Evolutionary conservation across 495 filamentous ascomycete species (phyloP), one percentile per base, ranked within the genome.

Genomic region (Daldinia loculata): DNA sequence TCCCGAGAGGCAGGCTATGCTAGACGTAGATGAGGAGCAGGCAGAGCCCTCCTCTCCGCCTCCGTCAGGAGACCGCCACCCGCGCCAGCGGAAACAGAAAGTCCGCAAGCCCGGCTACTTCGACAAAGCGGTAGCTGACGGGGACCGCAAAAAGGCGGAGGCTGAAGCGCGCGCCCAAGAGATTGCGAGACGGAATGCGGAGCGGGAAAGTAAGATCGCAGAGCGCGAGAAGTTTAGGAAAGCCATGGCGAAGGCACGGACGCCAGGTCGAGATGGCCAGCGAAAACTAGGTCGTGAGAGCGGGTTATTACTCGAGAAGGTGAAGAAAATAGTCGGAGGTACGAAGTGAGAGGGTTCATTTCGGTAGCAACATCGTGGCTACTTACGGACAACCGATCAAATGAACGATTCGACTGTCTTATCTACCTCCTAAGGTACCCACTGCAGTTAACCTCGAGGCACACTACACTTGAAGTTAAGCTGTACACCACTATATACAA

Each of bases 251-350:
- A 93, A 93, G 79, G 94, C 94, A 6, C 87, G 89, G 74, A 83
- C 83, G 34, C 90, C 89, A 9, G 93, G 93, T 55, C 85, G 85
- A 74, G 88, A 92, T 79, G 95, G 94, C 27, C 90, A 95, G 80
- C 82, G 89, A 72, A 95, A 93, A 79, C 72, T 99, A 36, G 95
- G 95, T 2, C 84, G 91, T 62, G 93, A 97, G 84, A 93, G 94
- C 64, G 86, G 86, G n/a, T 84, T 95, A 12, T 69, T 99, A 71
- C 79, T 97, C 60, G 91, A 93, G 79, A 92, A 88, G 76, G 90
- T 97, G 14, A 89, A 92, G 84, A 88, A 84, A 73, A 80, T 94
- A 78, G 85, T 96, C 62, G 88, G 82, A 32, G 71, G 64, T 26
- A 29, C 57, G 43, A 48, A 69, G 39, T 61, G 43, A 63, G 24